phyloP scores from a whole-genome alignment of 345 rosid species.

The Lumnitzera littorea region DNA sequence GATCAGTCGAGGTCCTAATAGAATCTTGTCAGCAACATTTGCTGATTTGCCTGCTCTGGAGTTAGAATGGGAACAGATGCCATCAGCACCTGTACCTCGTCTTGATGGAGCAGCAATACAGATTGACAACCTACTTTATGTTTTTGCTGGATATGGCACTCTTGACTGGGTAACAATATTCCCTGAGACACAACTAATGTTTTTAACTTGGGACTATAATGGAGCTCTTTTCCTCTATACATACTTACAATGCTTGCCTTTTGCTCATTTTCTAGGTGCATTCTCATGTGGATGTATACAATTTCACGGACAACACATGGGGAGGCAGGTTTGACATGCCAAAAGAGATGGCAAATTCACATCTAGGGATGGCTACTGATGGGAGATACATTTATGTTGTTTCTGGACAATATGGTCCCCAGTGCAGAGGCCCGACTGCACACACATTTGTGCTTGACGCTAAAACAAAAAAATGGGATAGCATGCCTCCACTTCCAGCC shows the following conservation, averaged over 20 bases:
- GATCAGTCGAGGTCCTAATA: conserved; percentile 10
- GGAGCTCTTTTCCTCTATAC: neutral
- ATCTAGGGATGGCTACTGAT: conserved; percentile 66
- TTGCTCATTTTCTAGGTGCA: conserved; percentile 45
- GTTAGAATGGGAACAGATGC: conserved; percentile 68
- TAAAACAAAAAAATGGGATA: conserved; percentile 44
- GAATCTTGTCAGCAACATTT: conserved; percentile 48
- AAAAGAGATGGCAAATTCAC: conserved; percentile 79
- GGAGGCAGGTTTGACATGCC: conserved; percentile 50
- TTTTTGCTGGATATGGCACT: conserved; percentile 59
- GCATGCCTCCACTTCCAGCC: conserved; percentile 55
- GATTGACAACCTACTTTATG: conserved; percentile 60
- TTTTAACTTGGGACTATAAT: neutral
- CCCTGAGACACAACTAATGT: neutral
- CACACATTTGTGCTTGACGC: conserved; percentile 54
- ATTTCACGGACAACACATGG: conserved; percentile 61
- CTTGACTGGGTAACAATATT: conserved; percentile 47
- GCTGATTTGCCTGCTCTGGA: conserved; percentile 76
- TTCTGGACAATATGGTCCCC: conserved; percentile 79
- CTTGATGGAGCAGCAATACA: conserved; percentile 76
- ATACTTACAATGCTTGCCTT: neutral
- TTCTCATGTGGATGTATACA: conserved; percentile 75
- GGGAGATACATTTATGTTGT: conserved; percentile 61
- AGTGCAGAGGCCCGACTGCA: conserved; percentile 62
- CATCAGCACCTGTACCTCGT: conserved; percentile 81